These are phyloP conservation scores for Cyclotella atomus DNA, from an alignment of 108 stramenopile genomes.

Conservation along the genomic window DNA sequence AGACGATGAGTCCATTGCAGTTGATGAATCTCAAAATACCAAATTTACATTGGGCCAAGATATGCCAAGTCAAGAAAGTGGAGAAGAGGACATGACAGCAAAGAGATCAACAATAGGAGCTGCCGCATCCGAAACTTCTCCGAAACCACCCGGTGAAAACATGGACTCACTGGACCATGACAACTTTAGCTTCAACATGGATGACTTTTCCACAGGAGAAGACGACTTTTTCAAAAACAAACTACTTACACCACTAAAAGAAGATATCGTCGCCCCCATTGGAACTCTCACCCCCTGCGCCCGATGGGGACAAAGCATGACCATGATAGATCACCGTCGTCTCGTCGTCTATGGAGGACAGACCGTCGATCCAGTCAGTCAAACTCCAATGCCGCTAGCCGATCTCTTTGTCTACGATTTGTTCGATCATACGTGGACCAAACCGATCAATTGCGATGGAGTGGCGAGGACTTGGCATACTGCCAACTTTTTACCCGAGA, in stretches of 20 bases:
- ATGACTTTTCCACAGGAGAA: conserved; percentile 4
- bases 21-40: background rate
- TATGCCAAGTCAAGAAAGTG: conserved; percentile 36
- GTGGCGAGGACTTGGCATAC: conserved; percentile 82
- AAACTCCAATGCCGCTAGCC: conserved; percentile 45
- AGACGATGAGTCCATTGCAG: background rate
- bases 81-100: background rate
- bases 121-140: background rate
- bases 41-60: conserved; percentile 26
- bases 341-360: conserved; percentile 86
- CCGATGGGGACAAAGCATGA: conserved; percentile 87
- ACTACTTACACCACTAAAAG: background rate
- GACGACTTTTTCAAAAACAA: conserved; percentile 2
- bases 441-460: conserved; percentile 73
- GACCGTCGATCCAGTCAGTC: conserved; percentile 47
- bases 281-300: conserved; percentile 47
- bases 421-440: conserved; percentile 54
- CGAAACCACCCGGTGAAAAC: background rate
- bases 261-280: background rate
- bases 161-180: background rate
- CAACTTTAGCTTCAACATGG: conserved; percentile 19
- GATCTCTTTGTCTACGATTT: conserved; percentile 73
- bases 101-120: no score
- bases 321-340: conserved; percentile 65
- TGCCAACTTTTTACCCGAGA: conserved; percentile 75